Evolutionary conservation across 164 flowering plant species (phyloP).

Genomic region (Paratinospora sagittata): DNA sequence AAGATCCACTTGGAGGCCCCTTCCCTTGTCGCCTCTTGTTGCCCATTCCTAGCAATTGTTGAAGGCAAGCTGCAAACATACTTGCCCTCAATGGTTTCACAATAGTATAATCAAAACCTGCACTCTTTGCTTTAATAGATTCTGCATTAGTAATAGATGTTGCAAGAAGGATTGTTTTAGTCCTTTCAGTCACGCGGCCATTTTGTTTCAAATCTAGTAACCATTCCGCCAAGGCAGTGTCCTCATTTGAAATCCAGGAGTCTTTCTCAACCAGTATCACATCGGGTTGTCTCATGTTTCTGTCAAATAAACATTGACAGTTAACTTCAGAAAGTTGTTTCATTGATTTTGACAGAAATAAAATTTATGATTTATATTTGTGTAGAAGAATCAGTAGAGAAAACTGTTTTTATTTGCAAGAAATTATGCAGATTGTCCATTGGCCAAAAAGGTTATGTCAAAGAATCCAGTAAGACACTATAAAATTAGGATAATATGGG

Average conservation of each 20-base stretch:
- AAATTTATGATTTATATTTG: not conserved
- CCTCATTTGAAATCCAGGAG: slow-evolving; percentile 49
- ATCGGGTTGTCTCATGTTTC: slow-evolving; percentile 44
- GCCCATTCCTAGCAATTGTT: slow-evolving; percentile 61
- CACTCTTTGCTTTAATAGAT: slow-evolving; percentile 55
- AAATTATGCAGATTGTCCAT: not conserved
- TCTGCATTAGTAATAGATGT: slow-evolving; percentile 50
- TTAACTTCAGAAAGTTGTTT: not conserved
- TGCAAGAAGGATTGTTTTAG: slow-evolving; percentile 74
- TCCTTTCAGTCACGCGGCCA: slow-evolving; percentile 27
- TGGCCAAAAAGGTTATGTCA: too few species aligned
- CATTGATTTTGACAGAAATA: not conserved
- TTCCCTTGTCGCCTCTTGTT: slow-evolving; percentile 44
- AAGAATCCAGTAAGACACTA: too few species aligned
- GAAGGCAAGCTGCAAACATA: slow-evolving; percentile 82
- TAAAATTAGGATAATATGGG: too few species aligned
- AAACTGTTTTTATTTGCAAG: not conserved
- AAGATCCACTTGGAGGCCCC: slow-evolving; percentile 34
- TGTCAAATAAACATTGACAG: slow-evolving; percentile 20
- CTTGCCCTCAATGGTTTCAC: slow-evolving; percentile 88
- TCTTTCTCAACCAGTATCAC: slow-evolving; percentile 84
- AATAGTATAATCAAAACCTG: slow-evolving; percentile 71
- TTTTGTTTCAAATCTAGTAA: slow-evolving; percentile 37
- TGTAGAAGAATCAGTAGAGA: too few species aligned
- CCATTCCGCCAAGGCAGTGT: slow-evolving; percentile 18